Evolutionary conservation across 192 early-diverging fungal genomes (phyloP).

Genomic region (Oehlia diaphana): DNA sequence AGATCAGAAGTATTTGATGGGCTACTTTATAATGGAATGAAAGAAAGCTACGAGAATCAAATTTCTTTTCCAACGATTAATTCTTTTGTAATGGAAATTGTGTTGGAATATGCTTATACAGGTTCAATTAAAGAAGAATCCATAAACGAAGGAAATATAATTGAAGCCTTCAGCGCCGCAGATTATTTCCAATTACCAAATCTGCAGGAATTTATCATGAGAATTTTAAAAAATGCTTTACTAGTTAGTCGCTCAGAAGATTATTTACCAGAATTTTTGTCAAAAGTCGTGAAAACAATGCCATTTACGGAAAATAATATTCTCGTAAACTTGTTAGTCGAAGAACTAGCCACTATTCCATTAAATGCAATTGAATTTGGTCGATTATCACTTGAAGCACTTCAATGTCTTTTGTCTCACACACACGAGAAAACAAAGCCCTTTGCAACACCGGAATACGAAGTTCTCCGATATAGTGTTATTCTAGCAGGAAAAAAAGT

Average conservation of each 20-base stretch:
- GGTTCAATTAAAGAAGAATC: not conserved
- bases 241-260: not conserved
- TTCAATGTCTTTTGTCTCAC: not conserved
- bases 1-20: slow-evolving; percentile 20
- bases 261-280: not conserved
- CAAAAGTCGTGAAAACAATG: not conserved
- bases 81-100: slow-evolving; percentile 5
- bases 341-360: not conserved
- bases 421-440: not conserved
- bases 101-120: not conserved
- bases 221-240: not conserved
- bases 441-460: slow-evolving; percentile 15
- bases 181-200: slow-evolving; percentile 13
- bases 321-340: not conserved
- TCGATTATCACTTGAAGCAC: not conserved
- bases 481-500: not conserved
- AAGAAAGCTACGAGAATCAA: not conserved
- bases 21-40: slow-evolving; percentile 6
- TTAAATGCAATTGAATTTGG: not conserved
- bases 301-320: not conserved
- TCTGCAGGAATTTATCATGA: slow-evolving; percentile 8
- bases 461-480: not conserved
- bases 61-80: slow-evolving; percentile 21
- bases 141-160: not conserved
- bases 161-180: not conserved